Percentiles rank a stretch among this genome's conserved stretches.
Evolutionary conservation across 73 alveolate genomes (phyloP).

Genomic region (Effrenium voratum): DNA sequence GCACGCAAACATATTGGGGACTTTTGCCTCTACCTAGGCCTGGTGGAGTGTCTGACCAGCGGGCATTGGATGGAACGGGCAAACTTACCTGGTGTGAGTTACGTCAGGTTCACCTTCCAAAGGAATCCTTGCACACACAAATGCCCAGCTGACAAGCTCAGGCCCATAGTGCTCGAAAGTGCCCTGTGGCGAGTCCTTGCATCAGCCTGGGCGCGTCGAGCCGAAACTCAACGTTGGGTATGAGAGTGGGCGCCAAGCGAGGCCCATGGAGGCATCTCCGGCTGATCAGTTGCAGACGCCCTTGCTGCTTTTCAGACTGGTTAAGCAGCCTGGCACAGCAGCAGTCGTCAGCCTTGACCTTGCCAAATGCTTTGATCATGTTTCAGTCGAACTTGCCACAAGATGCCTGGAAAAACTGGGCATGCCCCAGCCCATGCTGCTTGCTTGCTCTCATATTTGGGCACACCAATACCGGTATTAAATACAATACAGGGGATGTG

Average conservation of each 20-base stretch:
- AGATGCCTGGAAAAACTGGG: not conserved
- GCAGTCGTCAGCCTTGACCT: not conserved
- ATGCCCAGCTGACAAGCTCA: not conserved
- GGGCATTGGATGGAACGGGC: too few species aligned
- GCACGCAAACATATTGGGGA: too few species aligned
- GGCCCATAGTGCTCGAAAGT: not conserved
- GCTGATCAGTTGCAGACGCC: not conserved
- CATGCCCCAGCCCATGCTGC: not conserved
- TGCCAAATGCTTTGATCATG: slow-evolving; percentile 10
- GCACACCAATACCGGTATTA: not conserved
- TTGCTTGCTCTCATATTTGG: not conserved
- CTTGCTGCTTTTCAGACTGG: not conserved
- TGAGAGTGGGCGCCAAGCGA: not conserved
- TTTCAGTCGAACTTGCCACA: not conserved
- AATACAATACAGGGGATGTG: not conserved
- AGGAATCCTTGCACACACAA: not conserved
- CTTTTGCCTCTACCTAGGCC: too few species aligned
- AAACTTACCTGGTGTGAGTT: not conserved
- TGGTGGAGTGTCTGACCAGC: too few species aligned
- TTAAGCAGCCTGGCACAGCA: not conserved
- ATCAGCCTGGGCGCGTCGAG: not conserved
- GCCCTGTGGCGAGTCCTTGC: not conserved
- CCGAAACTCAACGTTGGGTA: not conserved
- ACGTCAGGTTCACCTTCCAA: not conserved
- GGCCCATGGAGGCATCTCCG: not conserved